Percentiles rank a stretch among this genome's conserved stretches.
These are phyloP conservation scores for Kodamaea derodonti DNA, from an alignment of 1,139 yeast species.

Conservation along the genomic window DNA sequence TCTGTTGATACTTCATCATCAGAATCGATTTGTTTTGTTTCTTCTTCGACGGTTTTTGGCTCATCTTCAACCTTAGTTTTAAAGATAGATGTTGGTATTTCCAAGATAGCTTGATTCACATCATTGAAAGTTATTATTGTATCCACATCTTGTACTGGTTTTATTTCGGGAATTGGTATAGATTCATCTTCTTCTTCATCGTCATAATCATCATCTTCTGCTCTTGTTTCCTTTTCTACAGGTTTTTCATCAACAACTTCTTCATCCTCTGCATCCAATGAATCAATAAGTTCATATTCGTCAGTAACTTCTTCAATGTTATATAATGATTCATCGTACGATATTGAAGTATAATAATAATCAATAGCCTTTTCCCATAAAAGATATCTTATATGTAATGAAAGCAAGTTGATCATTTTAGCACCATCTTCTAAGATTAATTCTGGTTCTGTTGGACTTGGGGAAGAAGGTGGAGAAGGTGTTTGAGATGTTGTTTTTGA, in stretches of 20 bases:
- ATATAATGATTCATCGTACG: conserved; percentile 24
- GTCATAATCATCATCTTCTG: conserved; percentile 41
- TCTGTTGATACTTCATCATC: conserved; percentile 4
- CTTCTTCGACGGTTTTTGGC: conserved; percentile 2
- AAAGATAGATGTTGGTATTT: conserved; percentile 28
- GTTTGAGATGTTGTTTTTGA: not conserved
- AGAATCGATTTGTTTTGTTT: conserved; percentile 2
- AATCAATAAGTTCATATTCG: conserved; percentile 37
- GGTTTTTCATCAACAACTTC: conserved; percentile 18
- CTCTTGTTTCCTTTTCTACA: conserved; percentile 22
- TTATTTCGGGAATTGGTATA: not conserved
- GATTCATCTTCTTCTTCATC: conserved; percentile 37
- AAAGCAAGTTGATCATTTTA: conserved; percentile 49
- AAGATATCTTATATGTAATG: conserved; percentile 63
- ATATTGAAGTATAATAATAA: conserved; percentile 34
- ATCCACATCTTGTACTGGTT: conserved; percentile 9
- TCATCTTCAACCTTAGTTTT: conserved; percentile 1
- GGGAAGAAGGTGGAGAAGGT: not conserved
- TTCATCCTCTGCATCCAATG: conserved; percentile 18
- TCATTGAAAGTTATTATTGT: conserved; percentile 17
- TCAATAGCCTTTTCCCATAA: conserved; percentile 76
- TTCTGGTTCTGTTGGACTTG: conserved; percentile 14
- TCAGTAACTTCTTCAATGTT: conserved; percentile 33
- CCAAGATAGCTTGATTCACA: conserved; percentile 27
- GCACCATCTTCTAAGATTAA: conserved; percentile 44